Percentiles rank a stretch among this genome's conserved stretches.
phyloP scores from a whole-genome alignment of 768 basidiomycete species.

The Calocybe gangraenosa region DNA sequence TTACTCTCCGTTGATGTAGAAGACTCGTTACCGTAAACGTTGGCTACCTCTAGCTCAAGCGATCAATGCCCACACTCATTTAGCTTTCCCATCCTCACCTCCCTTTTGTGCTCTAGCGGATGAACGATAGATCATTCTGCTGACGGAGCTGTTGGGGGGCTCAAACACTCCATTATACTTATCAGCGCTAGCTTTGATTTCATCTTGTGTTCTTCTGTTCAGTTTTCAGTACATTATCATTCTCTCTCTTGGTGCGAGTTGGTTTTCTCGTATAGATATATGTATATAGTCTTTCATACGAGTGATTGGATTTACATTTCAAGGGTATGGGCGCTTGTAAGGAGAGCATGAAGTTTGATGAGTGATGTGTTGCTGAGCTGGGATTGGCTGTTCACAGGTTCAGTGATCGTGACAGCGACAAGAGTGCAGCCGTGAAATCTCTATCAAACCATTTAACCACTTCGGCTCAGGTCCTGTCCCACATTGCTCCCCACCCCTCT shows the following conservation, averaged over 20 bases:
- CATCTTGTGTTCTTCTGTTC: slow-evolving; percentile 1
- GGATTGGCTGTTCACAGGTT: slow-evolving; percentile 18
- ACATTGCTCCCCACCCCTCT: neutral
- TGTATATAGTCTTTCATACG: slow-evolving; percentile 11
- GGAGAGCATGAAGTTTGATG: slow-evolving; percentile 1
- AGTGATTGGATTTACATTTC: slow-evolving; percentile 4
- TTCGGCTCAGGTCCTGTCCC: slow-evolving; percentile 2
- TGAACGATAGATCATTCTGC: slow-evolving; percentile 9
- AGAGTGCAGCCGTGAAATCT: slow-evolving; percentile 12
- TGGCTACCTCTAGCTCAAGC: slow-evolving; percentile 13
- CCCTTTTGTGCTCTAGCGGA: slow-evolving; percentile 5
- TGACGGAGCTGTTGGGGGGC: slow-evolving; percentile 5
- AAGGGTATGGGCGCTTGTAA: slow-evolving; percentile 2
- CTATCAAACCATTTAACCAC: slow-evolving; percentile 11
- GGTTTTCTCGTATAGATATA: slow-evolving; percentile 9
- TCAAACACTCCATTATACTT: slow-evolving; percentile 15
- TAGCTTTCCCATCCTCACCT: slow-evolving; percentile 7
- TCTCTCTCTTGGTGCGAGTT: slow-evolving; percentile 3
- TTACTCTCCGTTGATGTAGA: too few relatives aligned
- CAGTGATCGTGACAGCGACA: slow-evolving; percentile 16
- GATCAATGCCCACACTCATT: slow-evolving; percentile 20
- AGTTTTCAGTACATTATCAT: slow-evolving; percentile 11
- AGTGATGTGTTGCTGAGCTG: slow-evolving; percentile 15
- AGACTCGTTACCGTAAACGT: slow-evolving; percentile 23
- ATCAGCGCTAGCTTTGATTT: neutral